Evolutionary conservation across 495 filamentous ascomycete species (phyloP).

Genomic region (Aspergillus panamensis): DNA sequence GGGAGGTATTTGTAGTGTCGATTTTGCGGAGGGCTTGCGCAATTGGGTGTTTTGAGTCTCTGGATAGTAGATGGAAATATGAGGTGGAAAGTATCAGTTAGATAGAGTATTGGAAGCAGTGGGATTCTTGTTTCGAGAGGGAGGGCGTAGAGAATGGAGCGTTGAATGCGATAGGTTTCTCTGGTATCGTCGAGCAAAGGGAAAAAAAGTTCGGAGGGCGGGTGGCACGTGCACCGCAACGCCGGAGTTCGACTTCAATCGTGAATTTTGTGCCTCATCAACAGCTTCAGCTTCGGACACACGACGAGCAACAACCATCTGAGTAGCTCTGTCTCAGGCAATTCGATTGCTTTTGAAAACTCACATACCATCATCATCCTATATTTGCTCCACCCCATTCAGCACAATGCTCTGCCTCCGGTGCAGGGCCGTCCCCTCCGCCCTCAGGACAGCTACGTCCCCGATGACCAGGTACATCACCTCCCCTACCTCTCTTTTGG

Average conservation of each 20-base stretch:
- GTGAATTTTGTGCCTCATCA: constrained; percentile 36
- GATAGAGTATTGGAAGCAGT: no score
- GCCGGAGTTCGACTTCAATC: constrained; percentile 22
- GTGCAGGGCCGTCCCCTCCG: constrained; percentile 33
- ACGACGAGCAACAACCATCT: constrained; percentile 12
- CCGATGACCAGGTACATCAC: constrained; percentile 17
- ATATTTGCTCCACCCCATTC: constrained; percentile 1
- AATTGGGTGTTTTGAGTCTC: neutral
- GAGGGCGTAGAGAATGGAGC: neutral
- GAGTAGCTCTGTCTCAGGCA: neutral
- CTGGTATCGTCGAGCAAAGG: neutral
- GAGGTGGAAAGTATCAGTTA: no score
- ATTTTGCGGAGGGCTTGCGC: neutral
- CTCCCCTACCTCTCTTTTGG: neutral
- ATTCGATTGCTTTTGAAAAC: neutral
- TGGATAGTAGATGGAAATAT: no score
- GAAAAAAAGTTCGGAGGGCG: constrained; percentile 16
- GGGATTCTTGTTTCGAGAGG: neutral
- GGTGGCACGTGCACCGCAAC: constrained; percentile 36
- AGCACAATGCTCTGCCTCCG: constrained; percentile 34
- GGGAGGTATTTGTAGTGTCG: neutral
- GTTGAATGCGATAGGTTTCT: neutral
- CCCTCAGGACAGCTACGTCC: constrained; percentile 17
- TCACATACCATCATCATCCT: constrained; percentile 1
- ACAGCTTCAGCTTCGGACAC: constrained; percentile 21